Conservation (phyloP, 2,329 filamentous ascomycete genomes). For the Trichoderma sp. region DNA sequence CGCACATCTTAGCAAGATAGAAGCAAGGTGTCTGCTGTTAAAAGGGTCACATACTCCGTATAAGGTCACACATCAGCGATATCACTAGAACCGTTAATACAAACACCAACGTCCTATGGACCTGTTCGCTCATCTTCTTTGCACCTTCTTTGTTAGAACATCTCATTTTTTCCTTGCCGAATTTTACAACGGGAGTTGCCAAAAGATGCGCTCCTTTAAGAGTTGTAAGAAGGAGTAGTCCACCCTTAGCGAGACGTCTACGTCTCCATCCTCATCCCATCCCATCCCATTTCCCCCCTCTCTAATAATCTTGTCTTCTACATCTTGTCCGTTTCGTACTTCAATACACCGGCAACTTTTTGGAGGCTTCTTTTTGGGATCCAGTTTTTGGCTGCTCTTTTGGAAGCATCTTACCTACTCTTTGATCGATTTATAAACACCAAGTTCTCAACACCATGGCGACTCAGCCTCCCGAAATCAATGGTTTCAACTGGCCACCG, state of each 20-base stretch:
- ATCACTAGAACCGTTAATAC: neutral
- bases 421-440: conserved; percentile 21
- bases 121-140: neutral
- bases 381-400: conserved; percentile 27
- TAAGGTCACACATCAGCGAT: no score
- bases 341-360: neutral
- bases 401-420: conserved; percentile 28
- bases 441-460: neutral
- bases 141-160: neutral
- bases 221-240: neutral
- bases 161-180: neutral
- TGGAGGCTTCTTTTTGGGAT: conserved; percentile 25
- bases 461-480: neutral
- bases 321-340: neutral
- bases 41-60: neutral
- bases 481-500: neutral
- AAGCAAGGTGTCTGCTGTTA: neutral
- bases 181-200: neutral
- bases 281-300: no score
- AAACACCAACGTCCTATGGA: neutral
- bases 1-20: neutral
- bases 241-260: neutral
- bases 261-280: neutral
- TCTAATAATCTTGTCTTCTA: neutral
- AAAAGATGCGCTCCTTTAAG: neutral